A percentile compares a stretch with the other conserved stretches of the same genome.
Conservation (phyloP, 768 basidiomycete species). For the Tulasnella sp. region DNA sequence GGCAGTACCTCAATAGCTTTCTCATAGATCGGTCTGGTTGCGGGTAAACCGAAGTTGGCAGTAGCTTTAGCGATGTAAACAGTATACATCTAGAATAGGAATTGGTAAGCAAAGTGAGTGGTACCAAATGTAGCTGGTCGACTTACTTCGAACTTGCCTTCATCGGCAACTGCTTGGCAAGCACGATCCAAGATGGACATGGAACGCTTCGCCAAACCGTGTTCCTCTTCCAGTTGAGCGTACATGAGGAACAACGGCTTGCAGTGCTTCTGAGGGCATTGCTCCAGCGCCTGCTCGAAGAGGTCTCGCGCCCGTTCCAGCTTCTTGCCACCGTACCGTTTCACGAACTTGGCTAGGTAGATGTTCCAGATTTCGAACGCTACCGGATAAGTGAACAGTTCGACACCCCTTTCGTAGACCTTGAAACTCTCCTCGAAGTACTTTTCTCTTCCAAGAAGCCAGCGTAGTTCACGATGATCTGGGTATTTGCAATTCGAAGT, state of each 20-base stretch:
- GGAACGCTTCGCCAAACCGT: conserved; percentile 89
- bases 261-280: conserved; percentile 91
- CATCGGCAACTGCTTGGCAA: conserved; percentile 74
- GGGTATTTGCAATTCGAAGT: conserved; percentile 95
- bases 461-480: conserved; percentile 95
- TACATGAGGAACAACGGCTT: conserved; percentile 96
- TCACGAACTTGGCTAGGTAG: conserved; percentile 93
- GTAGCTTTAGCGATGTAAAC: conserved; percentile 98
- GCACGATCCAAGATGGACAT: conserved; percentile 97
- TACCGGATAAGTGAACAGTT: conserved; percentile 95
- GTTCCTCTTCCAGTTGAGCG: conserved; percentile 90
- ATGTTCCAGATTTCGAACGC: conserved; percentile 99
- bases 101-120: conserved; percentile 1
- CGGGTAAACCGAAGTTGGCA: conserved; percentile 90
- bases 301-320: conserved; percentile 94
- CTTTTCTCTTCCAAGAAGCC: conserved; percentile 95
- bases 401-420: conserved; percentile 95
- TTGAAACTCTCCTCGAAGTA: conserved; percentile 99
- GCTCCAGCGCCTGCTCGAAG: conserved; percentile 95
- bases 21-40: conserved; percentile 94
- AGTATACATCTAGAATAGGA: conserved; percentile 71
- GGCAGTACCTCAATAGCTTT: conserved; percentile 89
- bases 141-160: conserved; percentile 90
- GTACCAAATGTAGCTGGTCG: conserved; percentile 15
- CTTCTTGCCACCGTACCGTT: conserved; percentile 92